phyloP scores from a whole-genome alignment of 768 basidiomycete species.

The Sarcodon sp. region DNA sequence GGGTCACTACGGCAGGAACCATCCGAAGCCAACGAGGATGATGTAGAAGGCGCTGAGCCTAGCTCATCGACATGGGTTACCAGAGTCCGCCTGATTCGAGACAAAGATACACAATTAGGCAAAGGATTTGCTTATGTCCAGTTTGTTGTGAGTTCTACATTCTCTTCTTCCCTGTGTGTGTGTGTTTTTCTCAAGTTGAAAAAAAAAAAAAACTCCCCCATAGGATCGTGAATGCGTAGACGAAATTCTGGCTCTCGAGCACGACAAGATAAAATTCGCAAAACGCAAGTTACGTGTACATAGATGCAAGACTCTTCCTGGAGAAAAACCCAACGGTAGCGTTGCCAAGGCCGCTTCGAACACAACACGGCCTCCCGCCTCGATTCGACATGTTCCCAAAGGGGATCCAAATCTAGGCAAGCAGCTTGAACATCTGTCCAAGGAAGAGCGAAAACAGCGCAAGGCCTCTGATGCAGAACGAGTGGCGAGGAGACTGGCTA shows the following conservation, averaged over 20 bases:
- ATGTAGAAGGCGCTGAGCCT: slow-evolving; percentile 13
- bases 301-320: slow-evolving; percentile 47
- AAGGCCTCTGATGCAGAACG: slow-evolving; percentile 77
- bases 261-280: slow-evolving; percentile 73
- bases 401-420: slow-evolving; percentile 78
- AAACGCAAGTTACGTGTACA: slow-evolving; percentile 89
- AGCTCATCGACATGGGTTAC: slow-evolving; percentile 44
- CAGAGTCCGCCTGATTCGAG: slow-evolving; percentile 79
- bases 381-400: slow-evolving; percentile 35
- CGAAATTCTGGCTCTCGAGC: slow-evolving; percentile 75
- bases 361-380: neutral
- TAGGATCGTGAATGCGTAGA: slow-evolving; percentile 93
- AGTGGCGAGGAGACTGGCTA: slow-evolving; percentile 72
- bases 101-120: slow-evolving; percentile 85
- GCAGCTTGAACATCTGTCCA: slow-evolving; percentile 63
- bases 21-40: slow-evolving; percentile 13
- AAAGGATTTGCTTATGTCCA: slow-evolving; percentile 94
- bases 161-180: too few relatives aligned
- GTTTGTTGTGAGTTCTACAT: slow-evolving; percentile 47
- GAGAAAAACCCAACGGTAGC: neutral
- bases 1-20: slow-evolving; percentile 27
- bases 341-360: neutral
- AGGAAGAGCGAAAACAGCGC: slow-evolving; percentile 74
- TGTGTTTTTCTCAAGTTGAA: neutral
- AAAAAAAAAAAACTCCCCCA: too few relatives aligned